Evolutionary conservation across 2,329 filamentous ascomycete species (phyloP).

Genomic region (Talaromyces sp.): DNA sequence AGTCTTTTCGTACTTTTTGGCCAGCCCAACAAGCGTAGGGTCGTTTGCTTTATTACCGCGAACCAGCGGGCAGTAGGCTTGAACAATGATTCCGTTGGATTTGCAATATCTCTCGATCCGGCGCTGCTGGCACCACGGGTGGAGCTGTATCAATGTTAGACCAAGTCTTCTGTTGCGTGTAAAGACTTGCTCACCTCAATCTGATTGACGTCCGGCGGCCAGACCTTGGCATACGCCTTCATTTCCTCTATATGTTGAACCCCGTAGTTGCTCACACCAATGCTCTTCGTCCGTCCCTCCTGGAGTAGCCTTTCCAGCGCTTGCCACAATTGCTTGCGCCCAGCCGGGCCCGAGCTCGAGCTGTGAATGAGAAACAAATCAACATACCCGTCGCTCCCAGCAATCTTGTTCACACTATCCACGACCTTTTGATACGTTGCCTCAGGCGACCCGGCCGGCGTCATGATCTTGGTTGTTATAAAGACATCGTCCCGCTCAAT

Average conservation of each 20-base stretch:
- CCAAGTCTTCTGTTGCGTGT: background rate
- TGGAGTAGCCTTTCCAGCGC: constrained; percentile 58
- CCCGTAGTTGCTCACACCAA: constrained; percentile 70
- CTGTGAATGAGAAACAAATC: constrained; percentile 69
- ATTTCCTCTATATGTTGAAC: constrained; percentile 64
- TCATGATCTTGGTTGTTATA: constrained; percentile 65
- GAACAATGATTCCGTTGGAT: constrained; percentile 46
- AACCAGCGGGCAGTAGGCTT: constrained; percentile 53
- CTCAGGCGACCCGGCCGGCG: constrained; percentile 48
- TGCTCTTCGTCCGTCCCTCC: constrained; percentile 57
- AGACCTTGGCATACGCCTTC: constrained; percentile 58
- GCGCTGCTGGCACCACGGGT: constrained; percentile 66
- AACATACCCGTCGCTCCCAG: constrained; percentile 56
- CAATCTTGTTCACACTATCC: constrained; percentile 60
- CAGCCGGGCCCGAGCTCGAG: constrained; percentile 50
- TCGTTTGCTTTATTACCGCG: constrained; percentile 68
- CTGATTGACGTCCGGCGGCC: constrained; percentile 69
- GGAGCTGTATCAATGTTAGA: constrained; percentile 49
- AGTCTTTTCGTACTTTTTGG: constrained; percentile 66
- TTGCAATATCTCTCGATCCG: constrained; percentile 53
- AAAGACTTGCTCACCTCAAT: constrained; percentile 52
- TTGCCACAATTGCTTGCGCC: constrained; percentile 59
- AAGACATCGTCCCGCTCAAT: constrained; percentile 55
- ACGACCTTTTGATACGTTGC: constrained; percentile 55
- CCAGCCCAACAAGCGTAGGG: constrained; percentile 57